phyloP scores from a whole-genome alignment of 176 grass and related monocot genomes.

The Ampelocalamus luodianensis region DNA sequence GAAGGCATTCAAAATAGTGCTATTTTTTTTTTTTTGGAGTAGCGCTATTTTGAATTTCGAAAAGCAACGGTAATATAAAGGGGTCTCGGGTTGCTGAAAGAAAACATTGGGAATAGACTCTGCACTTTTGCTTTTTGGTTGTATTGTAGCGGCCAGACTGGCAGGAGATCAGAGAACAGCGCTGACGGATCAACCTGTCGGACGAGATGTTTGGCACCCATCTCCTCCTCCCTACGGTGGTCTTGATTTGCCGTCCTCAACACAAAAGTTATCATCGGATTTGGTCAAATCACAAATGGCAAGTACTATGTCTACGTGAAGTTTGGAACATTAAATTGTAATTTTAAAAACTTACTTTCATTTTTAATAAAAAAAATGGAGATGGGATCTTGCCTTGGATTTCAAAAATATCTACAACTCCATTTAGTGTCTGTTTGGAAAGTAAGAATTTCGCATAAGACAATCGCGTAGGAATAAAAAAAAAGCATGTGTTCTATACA shows the following conservation, averaged over 20 bases:
- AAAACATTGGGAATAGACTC: not conserved
- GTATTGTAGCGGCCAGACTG: not conserved
- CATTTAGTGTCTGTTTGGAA: too few relatives aligned
- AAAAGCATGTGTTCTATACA: too few relatives aligned
- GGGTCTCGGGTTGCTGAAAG: not conserved
- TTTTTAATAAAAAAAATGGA: too few relatives aligned
- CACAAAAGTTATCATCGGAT: not conserved
- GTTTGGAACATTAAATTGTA: too few relatives aligned
- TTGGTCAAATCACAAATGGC: too few relatives aligned
- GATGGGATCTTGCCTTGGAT: too few relatives aligned
- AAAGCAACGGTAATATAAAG: not conserved
- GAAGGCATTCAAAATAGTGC: not conserved
- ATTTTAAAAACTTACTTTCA: too few relatives aligned
- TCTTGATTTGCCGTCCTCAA: too few relatives aligned
- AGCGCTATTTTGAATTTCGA: not conserved
- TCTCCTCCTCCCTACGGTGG: not conserved
- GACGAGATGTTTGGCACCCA: constrained; percentile 1
- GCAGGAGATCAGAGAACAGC: not conserved
- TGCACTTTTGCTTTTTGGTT: not conserved
- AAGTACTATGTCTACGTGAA: too few relatives aligned
- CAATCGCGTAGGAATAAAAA: too few relatives aligned
- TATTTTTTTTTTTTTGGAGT: not conserved
- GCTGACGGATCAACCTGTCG: not conserved
- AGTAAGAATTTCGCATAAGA: too few relatives aligned
- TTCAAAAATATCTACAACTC: too few relatives aligned